These are phyloP conservation scores for Toxoplasma gondii DNA, from an alignment of 169 alveolate species.

Conservation along the genomic window DNA sequence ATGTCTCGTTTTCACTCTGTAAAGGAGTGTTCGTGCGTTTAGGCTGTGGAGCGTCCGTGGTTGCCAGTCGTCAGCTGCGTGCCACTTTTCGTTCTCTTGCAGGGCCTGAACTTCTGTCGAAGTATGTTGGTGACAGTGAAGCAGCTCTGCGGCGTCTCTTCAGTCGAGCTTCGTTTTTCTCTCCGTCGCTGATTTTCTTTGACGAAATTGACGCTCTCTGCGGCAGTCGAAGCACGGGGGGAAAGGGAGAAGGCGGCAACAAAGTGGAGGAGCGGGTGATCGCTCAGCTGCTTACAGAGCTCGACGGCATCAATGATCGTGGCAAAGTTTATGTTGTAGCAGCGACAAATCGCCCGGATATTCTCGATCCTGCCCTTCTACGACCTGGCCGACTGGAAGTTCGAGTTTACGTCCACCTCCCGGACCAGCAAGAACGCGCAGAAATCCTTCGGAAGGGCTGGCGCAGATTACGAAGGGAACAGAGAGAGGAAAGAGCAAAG, in stretches of 20 bases:
- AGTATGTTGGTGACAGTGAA: conserved; percentile 99
- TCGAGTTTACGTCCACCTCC: conserved; percentile 95
- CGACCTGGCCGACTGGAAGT: conserved; percentile 98
- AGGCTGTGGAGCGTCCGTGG: conserved; percentile 46
- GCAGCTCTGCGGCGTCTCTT: conserved; percentile 96
- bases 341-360: conserved; percentile 99
- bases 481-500: conserved; percentile 73
- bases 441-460: conserved; percentile 89
- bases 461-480: conserved; percentile 86
- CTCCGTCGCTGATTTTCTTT: conserved; percentile 98
- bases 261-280: conserved; percentile 90
- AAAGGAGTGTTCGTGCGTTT: no score
- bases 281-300: conserved; percentile 97
- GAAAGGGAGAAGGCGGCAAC: conserved; percentile 30
- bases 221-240: conserved; percentile 47
- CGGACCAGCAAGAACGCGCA: conserved; percentile 91
- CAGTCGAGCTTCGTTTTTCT: conserved; percentile 95
- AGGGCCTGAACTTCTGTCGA: conserved; percentile 95
- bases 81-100: no score
- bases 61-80: no score
- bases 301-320: conserved; percentile 96
- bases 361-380: conserved; percentile 98
- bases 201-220: conserved; percentile 99
- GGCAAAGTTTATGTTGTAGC: conserved; percentile 96
- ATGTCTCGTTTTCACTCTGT: no score